phyloP scores from a whole-genome alignment of 2,329 filamentous ascomycete genomes.

The Penicillium glabrum region DNA sequence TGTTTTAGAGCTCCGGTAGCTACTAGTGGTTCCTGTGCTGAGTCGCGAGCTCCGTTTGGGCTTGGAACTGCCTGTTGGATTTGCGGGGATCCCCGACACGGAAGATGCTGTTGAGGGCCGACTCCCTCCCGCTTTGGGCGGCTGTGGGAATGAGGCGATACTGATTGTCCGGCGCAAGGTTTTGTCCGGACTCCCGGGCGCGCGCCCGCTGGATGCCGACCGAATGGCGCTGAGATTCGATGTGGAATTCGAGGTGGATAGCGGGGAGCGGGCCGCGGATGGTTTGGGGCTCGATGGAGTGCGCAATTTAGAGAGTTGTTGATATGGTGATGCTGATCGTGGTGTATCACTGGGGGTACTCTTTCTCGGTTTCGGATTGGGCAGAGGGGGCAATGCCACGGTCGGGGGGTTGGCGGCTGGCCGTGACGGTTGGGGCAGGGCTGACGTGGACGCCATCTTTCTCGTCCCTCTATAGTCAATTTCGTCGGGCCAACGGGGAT shows the following conservation, averaged over 20 bases:
- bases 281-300: constrained; percentile 59
- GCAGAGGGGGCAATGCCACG: constrained; percentile 71
- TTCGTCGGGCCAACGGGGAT: background rate
- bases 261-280: constrained; percentile 50
- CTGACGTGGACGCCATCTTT: constrained; percentile 47
- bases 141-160: constrained; percentile 91
- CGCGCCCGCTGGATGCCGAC: constrained; percentile 56
- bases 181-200: constrained; percentile 58
- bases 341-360: constrained; percentile 53
- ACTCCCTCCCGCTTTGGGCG: constrained; percentile 67
- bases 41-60: constrained; percentile 58
- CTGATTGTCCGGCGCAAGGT: constrained; percentile 83
- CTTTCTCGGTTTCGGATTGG: constrained; percentile 70
- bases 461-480: constrained; percentile 1
- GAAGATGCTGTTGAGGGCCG: constrained; percentile 61
- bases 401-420: constrained; percentile 66
- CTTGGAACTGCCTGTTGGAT: constrained; percentile 40
- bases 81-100: constrained; percentile 36
- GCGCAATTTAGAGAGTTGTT: constrained; percentile 54
- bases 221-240: constrained; percentile 59
- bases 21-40: constrained; percentile 54
- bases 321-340: constrained; percentile 44
- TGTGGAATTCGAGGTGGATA: constrained; percentile 47
- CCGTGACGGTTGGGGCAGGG: constrained; percentile 66
- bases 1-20: constrained; percentile 53